Conservation (phyloP, 2,329 filamentous ascomycete species). For the Myriosclerotinia duriaeana region DNA sequence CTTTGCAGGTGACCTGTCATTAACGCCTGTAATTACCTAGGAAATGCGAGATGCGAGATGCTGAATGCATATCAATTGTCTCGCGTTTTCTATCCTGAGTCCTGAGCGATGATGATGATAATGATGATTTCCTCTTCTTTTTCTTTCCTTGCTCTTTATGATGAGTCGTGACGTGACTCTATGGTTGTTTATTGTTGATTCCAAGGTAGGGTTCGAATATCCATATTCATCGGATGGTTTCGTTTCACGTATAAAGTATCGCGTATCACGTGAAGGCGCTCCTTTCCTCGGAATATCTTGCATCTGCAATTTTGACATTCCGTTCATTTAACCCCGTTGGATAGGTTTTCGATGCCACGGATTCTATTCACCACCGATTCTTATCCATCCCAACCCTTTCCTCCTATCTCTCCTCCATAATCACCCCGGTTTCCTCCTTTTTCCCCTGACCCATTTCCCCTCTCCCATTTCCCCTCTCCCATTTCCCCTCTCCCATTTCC, state of each 20-base stretch:
- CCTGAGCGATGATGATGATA: neutral
- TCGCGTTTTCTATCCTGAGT: neutral
- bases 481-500: neutral
- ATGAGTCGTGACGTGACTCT: neutral
- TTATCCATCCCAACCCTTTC: neutral
- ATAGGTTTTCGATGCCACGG: no score
- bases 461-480: no score
- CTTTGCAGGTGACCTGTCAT: slow-evolving; percentile 13
- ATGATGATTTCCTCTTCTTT: neutral
- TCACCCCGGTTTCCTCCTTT: neutral
- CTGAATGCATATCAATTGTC: neutral
- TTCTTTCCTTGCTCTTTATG: neutral
- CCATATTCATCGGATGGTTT: neutral
- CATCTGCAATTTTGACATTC: neutral
- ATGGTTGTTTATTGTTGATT: neutral
- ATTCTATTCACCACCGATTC: neutral
- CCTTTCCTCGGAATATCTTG: no score
- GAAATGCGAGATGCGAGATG: neutral
- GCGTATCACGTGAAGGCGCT: no score
- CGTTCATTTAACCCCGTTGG: no score
- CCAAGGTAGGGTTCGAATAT: neutral
- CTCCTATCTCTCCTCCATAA: neutral
- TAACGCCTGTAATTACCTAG: neutral
- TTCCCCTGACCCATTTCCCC: no score
- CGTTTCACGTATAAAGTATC: neutral